phyloP scores from a whole-genome alignment of 345 rosid genomes.

The Trapa incisa region DNA sequence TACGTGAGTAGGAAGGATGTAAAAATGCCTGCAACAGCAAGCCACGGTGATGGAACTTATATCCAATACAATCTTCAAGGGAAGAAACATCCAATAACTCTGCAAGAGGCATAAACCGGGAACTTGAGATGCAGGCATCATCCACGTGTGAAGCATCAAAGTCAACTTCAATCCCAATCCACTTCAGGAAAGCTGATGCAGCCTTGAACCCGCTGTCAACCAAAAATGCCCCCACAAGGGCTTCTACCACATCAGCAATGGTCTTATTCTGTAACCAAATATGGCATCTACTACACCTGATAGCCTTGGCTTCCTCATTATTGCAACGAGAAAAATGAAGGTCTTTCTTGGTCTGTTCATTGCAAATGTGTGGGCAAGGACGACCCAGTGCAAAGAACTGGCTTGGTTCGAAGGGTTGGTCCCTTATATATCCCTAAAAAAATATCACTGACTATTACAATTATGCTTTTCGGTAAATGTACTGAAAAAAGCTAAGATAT shows the following conservation, averaged over 20 bases:
- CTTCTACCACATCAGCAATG: constrained; percentile 86
- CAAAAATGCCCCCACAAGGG: constrained; percentile 83
- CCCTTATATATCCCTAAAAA: constrained; percentile 76
- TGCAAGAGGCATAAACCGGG: constrained; percentile 40
- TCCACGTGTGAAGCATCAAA: constrained; percentile 45
- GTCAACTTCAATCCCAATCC: constrained; percentile 69
- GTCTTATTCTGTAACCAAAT: constrained; percentile 73
- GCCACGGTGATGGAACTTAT: constrained; percentile 58
- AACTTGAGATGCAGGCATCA: constrained; percentile 44
- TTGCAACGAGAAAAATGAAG: constrained; percentile 28
- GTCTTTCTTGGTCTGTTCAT: constrained; percentile 24
- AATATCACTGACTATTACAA: neutral
- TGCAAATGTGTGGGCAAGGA: constrained; percentile 56
- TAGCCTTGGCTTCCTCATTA: constrained; percentile 24
- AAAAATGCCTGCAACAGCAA: constrained; percentile 73
- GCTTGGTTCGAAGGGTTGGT: constrained; percentile 63
- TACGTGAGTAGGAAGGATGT: constrained; percentile 77
- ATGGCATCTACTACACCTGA: constrained; percentile 74
- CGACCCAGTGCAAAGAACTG: constrained; percentile 74
- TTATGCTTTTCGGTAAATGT: neutral
- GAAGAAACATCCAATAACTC: constrained; percentile 27
- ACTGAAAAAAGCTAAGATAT: neutral
- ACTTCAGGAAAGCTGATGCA: constrained; percentile 69
- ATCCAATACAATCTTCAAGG: constrained; percentile 40
- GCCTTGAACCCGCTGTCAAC: constrained; percentile 88